Percentiles rank a stretch among this genome's conserved stretches.
These are phyloP conservation scores for Podospora conica DNA, from an alignment of 495 filamentous ascomycete species.

Conservation along the genomic window DNA sequence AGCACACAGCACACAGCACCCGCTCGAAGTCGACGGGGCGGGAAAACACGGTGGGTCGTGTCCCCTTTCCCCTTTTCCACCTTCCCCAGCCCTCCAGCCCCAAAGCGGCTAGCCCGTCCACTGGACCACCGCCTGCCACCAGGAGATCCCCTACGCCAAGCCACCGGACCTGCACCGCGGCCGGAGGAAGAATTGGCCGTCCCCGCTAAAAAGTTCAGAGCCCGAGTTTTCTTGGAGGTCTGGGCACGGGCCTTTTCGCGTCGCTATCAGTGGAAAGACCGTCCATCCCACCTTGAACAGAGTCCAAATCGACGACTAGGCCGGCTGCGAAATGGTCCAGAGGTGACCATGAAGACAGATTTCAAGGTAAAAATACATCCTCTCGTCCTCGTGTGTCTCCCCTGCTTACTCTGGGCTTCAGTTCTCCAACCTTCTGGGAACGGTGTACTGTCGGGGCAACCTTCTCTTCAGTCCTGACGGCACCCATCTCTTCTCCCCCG, in stretches of 20 bases:
- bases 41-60: constrained; percentile 17
- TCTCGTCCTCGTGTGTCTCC: background rate
- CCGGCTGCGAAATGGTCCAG: constrained; percentile 17
- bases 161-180: constrained; percentile 7
- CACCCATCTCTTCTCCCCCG: constrained; percentile 90
- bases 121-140: constrained; percentile 11
- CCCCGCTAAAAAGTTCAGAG: constrained; percentile 26
- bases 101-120: background rate
- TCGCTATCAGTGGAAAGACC: background rate
- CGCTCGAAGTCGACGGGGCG: constrained; percentile 12
- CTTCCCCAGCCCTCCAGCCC: constrained; percentile 20
- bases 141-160: constrained; percentile 7
- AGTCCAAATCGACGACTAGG: background rate
- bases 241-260: constrained; percentile 4
- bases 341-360: constrained; percentile 82
- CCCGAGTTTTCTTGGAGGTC: constrained; percentile 19
- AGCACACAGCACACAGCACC: background rate
- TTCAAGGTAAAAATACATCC: constrained; percentile 69
- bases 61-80: constrained; percentile 24
- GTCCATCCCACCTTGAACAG: constrained; percentile 10
- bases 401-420: constrained; percentile 29
- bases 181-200: constrained; percentile 29
- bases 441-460: constrained; percentile 95
- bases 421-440: constrained; percentile 95
- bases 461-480: constrained; percentile 96